phyloP scores from a whole-genome alignment of 2,329 filamentous ascomycete species.

The Neobulgaria alba region DNA sequence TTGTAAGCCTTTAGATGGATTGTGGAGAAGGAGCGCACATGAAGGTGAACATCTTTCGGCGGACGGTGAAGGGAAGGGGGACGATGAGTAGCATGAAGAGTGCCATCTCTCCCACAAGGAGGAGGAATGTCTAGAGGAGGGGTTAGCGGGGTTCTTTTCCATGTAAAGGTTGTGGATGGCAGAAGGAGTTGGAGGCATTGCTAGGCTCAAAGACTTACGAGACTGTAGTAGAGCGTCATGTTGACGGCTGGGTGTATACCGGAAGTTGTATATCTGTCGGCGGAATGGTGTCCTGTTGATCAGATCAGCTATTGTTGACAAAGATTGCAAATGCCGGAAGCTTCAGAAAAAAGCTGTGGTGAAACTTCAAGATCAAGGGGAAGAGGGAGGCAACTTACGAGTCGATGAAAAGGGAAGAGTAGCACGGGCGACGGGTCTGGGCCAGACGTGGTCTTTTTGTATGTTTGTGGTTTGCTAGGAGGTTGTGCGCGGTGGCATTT shows the following conservation, averaged over 20 bases:
- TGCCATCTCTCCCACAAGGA: conserved; percentile 75
- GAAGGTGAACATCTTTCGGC: conserved; percentile 46
- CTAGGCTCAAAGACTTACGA: conserved; percentile 31
- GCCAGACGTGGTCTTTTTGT: not conserved
- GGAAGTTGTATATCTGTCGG: not conserved
- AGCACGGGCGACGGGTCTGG: not conserved
- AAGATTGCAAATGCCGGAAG: too few species aligned
- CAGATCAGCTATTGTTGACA: not conserved
- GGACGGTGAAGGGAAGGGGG: conserved; percentile 70
- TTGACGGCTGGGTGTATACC: conserved; percentile 13
- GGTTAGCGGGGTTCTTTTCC: too few species aligned
- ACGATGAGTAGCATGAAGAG: conserved; percentile 74
- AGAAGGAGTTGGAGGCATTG: not conserved
- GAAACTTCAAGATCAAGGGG: not conserved
- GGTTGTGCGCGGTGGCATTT: not conserved
- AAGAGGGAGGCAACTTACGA: not conserved
- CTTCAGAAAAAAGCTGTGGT: too few species aligned
- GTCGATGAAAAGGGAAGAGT: not conserved
- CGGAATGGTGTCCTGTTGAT: not conserved
- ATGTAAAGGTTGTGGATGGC: too few species aligned
- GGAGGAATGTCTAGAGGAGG: conserved; percentile 69
- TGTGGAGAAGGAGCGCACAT: conserved; percentile 63
- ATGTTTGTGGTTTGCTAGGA: not conserved
- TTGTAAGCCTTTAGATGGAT: too few species aligned
- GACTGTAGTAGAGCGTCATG: conserved; percentile 44